Evolutionary conservation across 352 stramenopile genomes (phyloP).

Genomic region (Phytophthora colocasiae): DNA sequence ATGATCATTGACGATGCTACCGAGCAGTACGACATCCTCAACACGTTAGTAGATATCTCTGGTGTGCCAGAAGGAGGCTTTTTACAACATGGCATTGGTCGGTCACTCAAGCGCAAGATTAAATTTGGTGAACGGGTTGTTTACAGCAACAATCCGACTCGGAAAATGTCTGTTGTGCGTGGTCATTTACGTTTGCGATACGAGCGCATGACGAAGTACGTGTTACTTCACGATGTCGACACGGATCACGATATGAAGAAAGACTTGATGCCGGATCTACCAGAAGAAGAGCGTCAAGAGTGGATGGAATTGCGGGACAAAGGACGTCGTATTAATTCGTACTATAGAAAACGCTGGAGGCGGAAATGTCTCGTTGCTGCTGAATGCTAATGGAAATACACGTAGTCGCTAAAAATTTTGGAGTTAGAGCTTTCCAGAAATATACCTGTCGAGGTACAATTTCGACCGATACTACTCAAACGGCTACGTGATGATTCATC

Average conservation of each 20-base stretch:
- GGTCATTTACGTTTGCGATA: slow-evolving; percentile 50
- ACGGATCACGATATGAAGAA: slow-evolving; percentile 39
- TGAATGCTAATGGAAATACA: too few species aligned
- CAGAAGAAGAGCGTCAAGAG: slow-evolving; percentile 11
- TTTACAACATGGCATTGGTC: slow-evolving; percentile 39
- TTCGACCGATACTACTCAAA: too few species aligned
- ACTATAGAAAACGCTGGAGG: background rate
- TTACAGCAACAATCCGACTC: slow-evolving; percentile 59
- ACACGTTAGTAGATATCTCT: slow-evolving; percentile 45
- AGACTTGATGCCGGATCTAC: slow-evolving; percentile 40
- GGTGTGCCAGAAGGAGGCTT: slow-evolving; percentile 38
- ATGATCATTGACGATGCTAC: slow-evolving; percentile 33
- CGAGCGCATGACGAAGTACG: slow-evolving; percentile 32
- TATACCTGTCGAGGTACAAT: too few species aligned
- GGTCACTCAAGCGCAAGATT: slow-evolving; percentile 47
- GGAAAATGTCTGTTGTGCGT: slow-evolving; percentile 43
- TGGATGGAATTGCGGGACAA: slow-evolving; percentile 21
- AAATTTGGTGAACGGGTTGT: slow-evolving; percentile 41
- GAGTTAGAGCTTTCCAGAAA: too few species aligned
- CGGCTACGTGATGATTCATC: slow-evolving; percentile 10
- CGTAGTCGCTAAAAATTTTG: too few species aligned
- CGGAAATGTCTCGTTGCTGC: background rate
- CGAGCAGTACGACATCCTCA: slow-evolving; percentile 50
- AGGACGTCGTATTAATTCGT: background rate
- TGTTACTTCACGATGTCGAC: slow-evolving; percentile 41